phyloP scores from a whole-genome alignment of 2,329 filamentous ascomycete genomes.

The Trichoderma hamatum region DNA sequence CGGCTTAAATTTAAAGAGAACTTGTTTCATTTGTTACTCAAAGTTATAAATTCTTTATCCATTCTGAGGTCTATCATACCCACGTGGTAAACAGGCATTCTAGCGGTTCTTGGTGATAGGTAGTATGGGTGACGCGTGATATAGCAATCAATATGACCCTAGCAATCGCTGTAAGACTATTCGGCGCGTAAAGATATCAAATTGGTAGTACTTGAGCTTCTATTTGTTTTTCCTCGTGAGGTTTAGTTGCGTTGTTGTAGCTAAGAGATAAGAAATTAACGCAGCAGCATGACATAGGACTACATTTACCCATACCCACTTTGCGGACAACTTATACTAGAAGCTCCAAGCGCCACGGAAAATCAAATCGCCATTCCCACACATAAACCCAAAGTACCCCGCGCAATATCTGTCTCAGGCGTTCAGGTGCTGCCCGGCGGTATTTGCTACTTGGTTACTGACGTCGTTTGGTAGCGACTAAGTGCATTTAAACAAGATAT shows the following conservation, averaged over 20 bases:
- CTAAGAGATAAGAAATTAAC: neutral
- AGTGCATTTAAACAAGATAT: neutral
- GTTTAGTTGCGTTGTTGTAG: neutral
- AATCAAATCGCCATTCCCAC: neutral
- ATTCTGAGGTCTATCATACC: neutral
- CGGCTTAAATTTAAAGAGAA: conserved; percentile 12
- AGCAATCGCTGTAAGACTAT: neutral
- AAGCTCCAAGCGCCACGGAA: neutral
- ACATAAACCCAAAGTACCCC: neutral
- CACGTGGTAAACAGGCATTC: conserved; percentile 2
- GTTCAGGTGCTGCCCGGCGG: no score
- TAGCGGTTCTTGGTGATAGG: neutral
- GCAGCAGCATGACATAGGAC: neutral
- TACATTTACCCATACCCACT: neutral
- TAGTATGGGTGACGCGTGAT: neutral
- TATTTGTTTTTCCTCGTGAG: neutral
- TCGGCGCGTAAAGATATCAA: neutral
- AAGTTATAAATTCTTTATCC: neutral
- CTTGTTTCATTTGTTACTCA: neutral
- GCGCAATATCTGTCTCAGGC: no score
- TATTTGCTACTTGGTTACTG: neutral
- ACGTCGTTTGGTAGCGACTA: neutral
- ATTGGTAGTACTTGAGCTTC: neutral
- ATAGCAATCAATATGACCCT: neutral
- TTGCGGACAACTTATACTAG: neutral